Conservation (phyloP, 2,329 filamentous ascomycete species). For the Metarhizium anisopliae region DNA sequence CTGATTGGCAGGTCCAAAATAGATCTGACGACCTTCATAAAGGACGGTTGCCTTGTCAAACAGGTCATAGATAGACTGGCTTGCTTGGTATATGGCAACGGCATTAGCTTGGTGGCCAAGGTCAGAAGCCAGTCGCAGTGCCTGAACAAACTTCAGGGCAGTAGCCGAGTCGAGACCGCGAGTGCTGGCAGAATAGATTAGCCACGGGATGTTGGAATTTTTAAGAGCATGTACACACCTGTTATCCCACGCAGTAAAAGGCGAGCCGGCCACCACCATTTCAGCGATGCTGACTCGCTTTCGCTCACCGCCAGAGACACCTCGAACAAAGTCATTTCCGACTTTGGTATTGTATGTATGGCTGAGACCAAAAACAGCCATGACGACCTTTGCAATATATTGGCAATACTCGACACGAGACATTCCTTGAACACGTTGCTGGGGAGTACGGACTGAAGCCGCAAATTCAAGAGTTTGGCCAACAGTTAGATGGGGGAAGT, state of each 20-base stretch:
- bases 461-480: constrained; percentile 68
- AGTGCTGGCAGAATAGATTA: constrained; percentile 32
- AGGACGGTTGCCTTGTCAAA: constrained; percentile 71
- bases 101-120: constrained; percentile 52
- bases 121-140: constrained; percentile 55
- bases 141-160: constrained; percentile 63
- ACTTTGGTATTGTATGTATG: constrained; percentile 67
- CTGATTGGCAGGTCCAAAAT: constrained; percentile 52
- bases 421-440: constrained; percentile 54
- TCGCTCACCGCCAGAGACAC: constrained; percentile 61
- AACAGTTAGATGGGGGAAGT: constrained; percentile 71
- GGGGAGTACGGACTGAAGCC: constrained; percentile 57
- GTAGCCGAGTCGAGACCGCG: constrained; percentile 65
- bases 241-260: constrained; percentile 59
- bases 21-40: constrained; percentile 72
- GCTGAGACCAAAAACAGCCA: constrained; percentile 63
- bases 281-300: constrained; percentile 80
- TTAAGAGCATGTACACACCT: constrained; percentile 23
- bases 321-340: constrained; percentile 65
- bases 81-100: constrained; percentile 66
- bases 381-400: constrained; percentile 57
- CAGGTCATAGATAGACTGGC: constrained; percentile 58
- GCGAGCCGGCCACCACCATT: constrained; percentile 56
- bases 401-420: constrained; percentile 49
- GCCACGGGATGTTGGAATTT: background rate